Evolutionary conservation across 2,329 filamentous ascomycete genomes (phyloP).

Genomic region (Massarina eburnea): DNA sequence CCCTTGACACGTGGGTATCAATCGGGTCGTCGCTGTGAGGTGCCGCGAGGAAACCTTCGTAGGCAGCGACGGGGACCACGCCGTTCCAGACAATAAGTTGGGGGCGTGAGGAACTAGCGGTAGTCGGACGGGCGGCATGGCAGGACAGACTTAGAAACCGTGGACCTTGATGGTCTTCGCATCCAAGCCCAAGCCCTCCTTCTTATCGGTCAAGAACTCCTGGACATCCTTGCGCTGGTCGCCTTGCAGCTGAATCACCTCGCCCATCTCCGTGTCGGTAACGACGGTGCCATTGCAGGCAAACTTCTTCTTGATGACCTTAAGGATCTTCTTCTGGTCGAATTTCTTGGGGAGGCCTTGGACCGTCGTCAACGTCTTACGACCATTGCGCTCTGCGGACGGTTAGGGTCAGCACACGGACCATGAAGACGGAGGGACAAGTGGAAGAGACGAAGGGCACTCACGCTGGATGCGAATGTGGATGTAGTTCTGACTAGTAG

Average conservation of each 20-base stretch:
- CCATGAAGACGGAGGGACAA: neutral
- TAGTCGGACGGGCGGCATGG: neutral
- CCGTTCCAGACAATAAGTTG: too few species aligned
- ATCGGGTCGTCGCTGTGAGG: too few species aligned
- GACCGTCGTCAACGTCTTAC: conserved; percentile 99
- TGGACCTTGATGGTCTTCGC: conserved; percentile 92
- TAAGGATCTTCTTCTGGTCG: conserved; percentile 99
- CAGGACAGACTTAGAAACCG: conserved; percentile 29
- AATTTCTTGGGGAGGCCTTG: conserved; percentile 99
- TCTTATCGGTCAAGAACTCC: conserved; percentile 95
- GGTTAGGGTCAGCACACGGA: conserved; percentile 44
- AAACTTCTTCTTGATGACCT: conserved; percentile 99
- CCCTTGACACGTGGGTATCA: too few species aligned
- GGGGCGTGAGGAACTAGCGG: too few species aligned
- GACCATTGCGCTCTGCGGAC: conserved; percentile 94
- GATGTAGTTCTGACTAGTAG: conserved; percentile 92
- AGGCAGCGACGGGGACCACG: too few species aligned
- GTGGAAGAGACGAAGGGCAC: conserved; percentile 16
- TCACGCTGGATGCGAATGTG: conserved; percentile 99
- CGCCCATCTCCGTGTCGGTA: conserved; percentile 92
- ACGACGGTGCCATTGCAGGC: conserved; percentile 99
- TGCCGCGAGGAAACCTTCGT: too few species aligned
- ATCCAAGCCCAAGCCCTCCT: conserved; percentile 90
- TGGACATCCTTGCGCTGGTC: conserved; percentile 99
- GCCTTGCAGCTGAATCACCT: conserved; percentile 99